Percentiles rank a stretch among this genome's conserved stretches.
These are phyloP conservation scores for Bacterosira constricta DNA, from an alignment of 108 stramenopile species.

Conservation along the genomic window DNA sequence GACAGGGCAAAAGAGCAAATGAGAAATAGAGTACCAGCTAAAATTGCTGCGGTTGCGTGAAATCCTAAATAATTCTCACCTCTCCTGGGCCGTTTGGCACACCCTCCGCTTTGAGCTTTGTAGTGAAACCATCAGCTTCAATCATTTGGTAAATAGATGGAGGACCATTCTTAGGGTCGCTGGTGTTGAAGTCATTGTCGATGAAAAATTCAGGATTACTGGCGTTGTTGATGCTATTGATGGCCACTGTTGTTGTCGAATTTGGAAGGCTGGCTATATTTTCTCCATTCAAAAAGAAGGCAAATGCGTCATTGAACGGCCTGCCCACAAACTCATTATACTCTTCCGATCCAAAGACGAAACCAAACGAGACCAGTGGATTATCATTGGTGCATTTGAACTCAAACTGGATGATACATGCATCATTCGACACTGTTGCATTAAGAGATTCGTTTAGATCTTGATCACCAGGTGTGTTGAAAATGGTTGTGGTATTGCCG, in stretches of 20 bases:
- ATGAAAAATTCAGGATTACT: too few relatives aligned
- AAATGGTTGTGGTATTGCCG: background rate
- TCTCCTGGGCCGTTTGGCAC: too few relatives aligned
- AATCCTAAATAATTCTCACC: too few relatives aligned
- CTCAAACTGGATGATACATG: background rate
- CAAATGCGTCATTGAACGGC: constrained; percentile 3
- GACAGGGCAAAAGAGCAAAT: too few relatives aligned
- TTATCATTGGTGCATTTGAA: background rate
- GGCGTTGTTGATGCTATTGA: constrained; percentile 7
- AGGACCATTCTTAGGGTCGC: too few relatives aligned
- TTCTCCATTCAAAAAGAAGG: constrained; percentile 12
- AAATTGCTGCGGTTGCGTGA: too few relatives aligned
- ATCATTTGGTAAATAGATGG: too few relatives aligned
- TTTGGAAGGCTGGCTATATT: constrained; percentile 8
- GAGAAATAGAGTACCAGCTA: too few relatives aligned
- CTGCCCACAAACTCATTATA: background rate
- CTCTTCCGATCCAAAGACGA: constrained; percentile 11
- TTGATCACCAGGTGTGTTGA: background rate
- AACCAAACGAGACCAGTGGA: background rate
- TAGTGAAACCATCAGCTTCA: too few relatives aligned
- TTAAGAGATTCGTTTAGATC: background rate
- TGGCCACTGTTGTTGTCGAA: constrained; percentile 1
- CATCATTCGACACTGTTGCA: background rate
- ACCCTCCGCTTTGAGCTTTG: too few relatives aligned
- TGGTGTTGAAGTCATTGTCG: too few relatives aligned